A percentile compares a stretch with the other conserved stretches of the same genome.
These are phyloP conservation scores for Pseudocercospora macadamiae DNA, from an alignment of 2,329 filamentous ascomycete genomes.

Conservation along the genomic window DNA sequence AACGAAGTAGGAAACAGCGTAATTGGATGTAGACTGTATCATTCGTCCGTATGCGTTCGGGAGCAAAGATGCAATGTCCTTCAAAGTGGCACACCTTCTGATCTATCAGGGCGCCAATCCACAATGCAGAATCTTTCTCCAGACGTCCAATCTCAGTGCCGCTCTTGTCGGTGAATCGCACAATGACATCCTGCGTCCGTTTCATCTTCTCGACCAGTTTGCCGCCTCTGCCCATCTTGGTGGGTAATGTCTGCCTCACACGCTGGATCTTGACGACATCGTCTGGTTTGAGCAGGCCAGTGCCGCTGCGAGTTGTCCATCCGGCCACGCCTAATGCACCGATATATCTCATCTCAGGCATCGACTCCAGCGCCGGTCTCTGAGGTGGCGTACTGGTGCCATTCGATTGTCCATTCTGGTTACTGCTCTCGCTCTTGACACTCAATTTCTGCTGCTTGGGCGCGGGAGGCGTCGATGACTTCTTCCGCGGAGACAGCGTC, in stretches of 20 bases:
- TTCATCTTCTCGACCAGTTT: conserved; percentile 55
- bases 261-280: conserved; percentile 87
- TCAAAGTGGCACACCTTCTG: conserved; percentile 87
- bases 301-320: conserved; percentile 87
- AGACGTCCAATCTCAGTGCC: conserved; percentile 86
- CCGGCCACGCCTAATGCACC: conserved; percentile 89
- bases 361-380: conserved; percentile 36
- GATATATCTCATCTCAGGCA: conserved; percentile 72
- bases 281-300: conserved; percentile 73
- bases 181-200: conserved; percentile 79
- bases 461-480: conserved; percentile 16
- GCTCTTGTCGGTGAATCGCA: conserved; percentile 79
- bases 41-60: conserved; percentile 81
- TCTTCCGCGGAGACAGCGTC: conserved; percentile 22
- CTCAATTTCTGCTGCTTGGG: conserved; percentile 18
- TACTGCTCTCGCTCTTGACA: conserved; percentile 12
- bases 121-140: conserved; percentile 82
- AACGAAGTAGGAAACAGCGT: conserved; percentile 72
- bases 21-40: conserved; percentile 94
- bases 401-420: conserved; percentile 1
- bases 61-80: conserved; percentile 84
- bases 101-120: conserved; percentile 91
- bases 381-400: conserved; percentile 17
- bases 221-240: conserved; percentile 46
- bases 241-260: conserved; percentile 68